A percentile compares a stretch with the other conserved stretches of the same genome.
Evolutionary conservation across 345 rosid genomes (phyloP).

Genomic region (Pugionium dolabratum): DNA sequence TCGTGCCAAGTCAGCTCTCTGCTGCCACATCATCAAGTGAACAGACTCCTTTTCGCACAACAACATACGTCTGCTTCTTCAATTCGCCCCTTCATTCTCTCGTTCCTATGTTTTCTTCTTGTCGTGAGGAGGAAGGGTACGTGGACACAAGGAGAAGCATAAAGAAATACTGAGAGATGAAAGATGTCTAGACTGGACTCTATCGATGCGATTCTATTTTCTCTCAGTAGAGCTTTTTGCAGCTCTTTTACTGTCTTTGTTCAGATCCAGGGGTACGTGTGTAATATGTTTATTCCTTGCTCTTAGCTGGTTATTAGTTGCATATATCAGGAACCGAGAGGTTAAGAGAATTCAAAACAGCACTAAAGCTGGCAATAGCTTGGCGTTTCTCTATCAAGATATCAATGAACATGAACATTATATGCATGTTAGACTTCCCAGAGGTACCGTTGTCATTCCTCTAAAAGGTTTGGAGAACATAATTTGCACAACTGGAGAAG

Average conservation of each 20-base stretch:
- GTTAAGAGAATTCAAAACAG: slow-evolving; percentile 61
- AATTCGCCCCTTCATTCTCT: background rate
- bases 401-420: slow-evolving; percentile 56
- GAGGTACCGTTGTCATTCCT: slow-evolving; percentile 86
- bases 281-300: slow-evolving; percentile 79
- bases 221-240: slow-evolving; percentile 68
- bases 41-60: no score
- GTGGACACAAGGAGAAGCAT: background rate
- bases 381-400: no score
- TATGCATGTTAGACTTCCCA: slow-evolving; percentile 76
- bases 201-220: slow-evolving; percentile 76
- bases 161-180: slow-evolving; percentile 14
- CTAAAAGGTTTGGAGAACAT: slow-evolving; percentile 97
- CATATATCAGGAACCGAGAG: slow-evolving; percentile 91
- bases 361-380: background rate
- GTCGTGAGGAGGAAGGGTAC: background rate
- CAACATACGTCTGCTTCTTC: background rate
- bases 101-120: slow-evolving; percentile 10
- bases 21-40: no score
- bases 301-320: slow-evolving; percentile 82
- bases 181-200: slow-evolving; percentile 62
- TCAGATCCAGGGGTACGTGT: slow-evolving; percentile 90
- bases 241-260: slow-evolving; percentile 72
- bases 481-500: slow-evolving; percentile 93
- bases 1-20: no score